phyloP scores from a whole-genome alignment of 139 green algal species.

The Gonium pectorale region DNA sequence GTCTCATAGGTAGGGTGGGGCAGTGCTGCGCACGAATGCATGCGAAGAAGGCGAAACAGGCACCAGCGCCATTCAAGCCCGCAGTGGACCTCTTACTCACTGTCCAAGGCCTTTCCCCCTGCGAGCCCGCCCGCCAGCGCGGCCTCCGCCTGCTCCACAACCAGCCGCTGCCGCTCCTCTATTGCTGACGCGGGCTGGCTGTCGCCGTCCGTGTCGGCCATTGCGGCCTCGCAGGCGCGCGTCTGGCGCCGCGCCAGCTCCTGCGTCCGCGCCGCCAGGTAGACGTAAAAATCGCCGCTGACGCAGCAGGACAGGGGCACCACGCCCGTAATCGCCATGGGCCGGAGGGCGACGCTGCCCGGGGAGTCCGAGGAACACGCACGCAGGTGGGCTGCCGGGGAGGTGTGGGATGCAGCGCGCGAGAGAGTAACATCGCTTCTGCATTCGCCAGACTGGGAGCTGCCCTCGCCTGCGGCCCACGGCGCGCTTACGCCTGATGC shows the following conservation, averaged over 20 bases:
- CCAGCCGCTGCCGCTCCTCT: not conserved
- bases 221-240: not conserved
- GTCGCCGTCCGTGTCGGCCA: not conserved
- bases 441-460: no score
- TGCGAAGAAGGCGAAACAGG: not conserved
- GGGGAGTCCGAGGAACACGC: no score
- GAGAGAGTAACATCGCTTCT: no score
- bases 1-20: not conserved
- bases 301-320: not conserved
- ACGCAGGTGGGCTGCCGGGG: no score
- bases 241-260: conserved; percentile 6
- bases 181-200: not conserved
- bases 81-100: not conserved
- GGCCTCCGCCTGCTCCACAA: not conserved
- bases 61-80: not conserved
- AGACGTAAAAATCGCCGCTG: not conserved
- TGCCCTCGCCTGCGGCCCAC: no score
- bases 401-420: no score
- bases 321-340: not conserved
- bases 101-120: not conserved
- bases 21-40: not conserved
- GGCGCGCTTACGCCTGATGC: no score
- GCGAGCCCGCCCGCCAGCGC: not conserved
- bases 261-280: not conserved
- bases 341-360: no score